Evolutionary conservation across 1,139 yeast genomes (phyloP).

Genomic region (Groenewaldozyma auringiensis): DNA sequence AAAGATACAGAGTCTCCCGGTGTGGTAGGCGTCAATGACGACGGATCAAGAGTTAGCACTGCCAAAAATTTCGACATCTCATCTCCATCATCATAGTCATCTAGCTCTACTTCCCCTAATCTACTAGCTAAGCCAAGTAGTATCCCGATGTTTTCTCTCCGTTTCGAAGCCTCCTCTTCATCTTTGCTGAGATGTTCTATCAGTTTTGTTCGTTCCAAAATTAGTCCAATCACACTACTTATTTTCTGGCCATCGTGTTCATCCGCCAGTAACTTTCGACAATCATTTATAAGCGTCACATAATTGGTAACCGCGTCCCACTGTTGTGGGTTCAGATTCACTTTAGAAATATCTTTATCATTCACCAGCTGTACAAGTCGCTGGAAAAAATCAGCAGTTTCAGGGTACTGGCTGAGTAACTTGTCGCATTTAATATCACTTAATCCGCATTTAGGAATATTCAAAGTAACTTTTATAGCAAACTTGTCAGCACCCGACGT

Average conservation of each 20-base stretch:
- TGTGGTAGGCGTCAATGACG: constrained; percentile 24
- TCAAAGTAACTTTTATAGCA: constrained; percentile 52
- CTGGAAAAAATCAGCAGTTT: constrained; percentile 6
- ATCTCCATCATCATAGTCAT: constrained; percentile 21
- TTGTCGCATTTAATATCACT: constrained; percentile 49
- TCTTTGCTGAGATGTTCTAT: constrained; percentile 7
- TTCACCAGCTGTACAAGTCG: constrained; percentile 8
- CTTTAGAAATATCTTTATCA: not conserved
- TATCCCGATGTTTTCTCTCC: constrained; percentile 10
- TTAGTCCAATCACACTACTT: constrained; percentile 7
- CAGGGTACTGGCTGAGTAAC: constrained; percentile 8
- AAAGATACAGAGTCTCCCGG: constrained; percentile 32
- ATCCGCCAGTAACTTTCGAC: constrained; percentile 20
- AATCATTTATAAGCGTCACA: constrained; percentile 30
- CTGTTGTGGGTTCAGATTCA: not conserved
- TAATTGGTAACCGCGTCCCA: constrained; percentile 24
- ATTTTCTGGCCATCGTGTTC: not conserved
- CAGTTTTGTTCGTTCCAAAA: constrained; percentile 9
- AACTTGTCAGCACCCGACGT: constrained; percentile 50
- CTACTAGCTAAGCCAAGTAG: constrained; percentile 14
- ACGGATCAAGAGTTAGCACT: constrained; percentile 52
- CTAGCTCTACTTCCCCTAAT: constrained; percentile 9
- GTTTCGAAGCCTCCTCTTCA: constrained; percentile 5
- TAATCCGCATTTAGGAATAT: constrained; percentile 60
- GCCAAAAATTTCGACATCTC: constrained; percentile 39